Evolutionary conservation across 2,329 filamentous ascomycete species (phyloP), one percentile per base, ranked within the genome.

Genomic region (Colletotrichum trifolii): DNA sequence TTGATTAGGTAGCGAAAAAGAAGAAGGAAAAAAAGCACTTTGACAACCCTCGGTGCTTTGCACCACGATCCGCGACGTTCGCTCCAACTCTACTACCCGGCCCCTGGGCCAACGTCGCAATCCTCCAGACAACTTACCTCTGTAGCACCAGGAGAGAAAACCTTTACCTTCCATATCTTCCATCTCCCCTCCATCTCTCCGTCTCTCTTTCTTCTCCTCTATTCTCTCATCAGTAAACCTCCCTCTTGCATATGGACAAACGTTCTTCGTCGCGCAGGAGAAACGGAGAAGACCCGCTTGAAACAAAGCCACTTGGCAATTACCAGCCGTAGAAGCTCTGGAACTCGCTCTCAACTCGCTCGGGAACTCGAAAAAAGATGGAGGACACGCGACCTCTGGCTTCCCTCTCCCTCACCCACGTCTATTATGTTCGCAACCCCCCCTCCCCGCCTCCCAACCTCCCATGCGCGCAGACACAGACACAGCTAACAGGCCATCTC

Each of bases 341-440:
- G 25, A 25, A 25, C 25, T 25, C 25, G 4, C 25, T 25, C 25
- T 5, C 25, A 25, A 25, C 25, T 25, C 25, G 25, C 25, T 25
- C 25, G 25, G 25, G 25, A 25, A 25, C 25, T 25, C 25, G 45
- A 39, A 13, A 43, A 60, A 49, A 45, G 42, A 76, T 76, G 73
- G 64, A 71, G 47, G 80, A 84, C 68, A 69, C 76, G 33, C 74
- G 74, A 43, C 89, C 92, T 45, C 83, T 98, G 62, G 93, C 94
- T 55, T 98, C 95, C 33, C 86, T 99, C 67, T 97, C 95, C 55
- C 82, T 99, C 71, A 98, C 96, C 10, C 95, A 98, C 81, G 94
- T 98, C 71, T 93, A 96, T 82, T 98, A 98, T 85, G 94, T 66
- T 17, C 35, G 52, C 15, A 9, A 52, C 13, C 38, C 52, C 45